A percentile compares a stretch with the other conserved stretches of the same genome.
These are phyloP conservation scores for Botrytis medusae DNA, from an alignment of 2,329 filamentous ascomycete genomes.

Conservation along the genomic window DNA sequence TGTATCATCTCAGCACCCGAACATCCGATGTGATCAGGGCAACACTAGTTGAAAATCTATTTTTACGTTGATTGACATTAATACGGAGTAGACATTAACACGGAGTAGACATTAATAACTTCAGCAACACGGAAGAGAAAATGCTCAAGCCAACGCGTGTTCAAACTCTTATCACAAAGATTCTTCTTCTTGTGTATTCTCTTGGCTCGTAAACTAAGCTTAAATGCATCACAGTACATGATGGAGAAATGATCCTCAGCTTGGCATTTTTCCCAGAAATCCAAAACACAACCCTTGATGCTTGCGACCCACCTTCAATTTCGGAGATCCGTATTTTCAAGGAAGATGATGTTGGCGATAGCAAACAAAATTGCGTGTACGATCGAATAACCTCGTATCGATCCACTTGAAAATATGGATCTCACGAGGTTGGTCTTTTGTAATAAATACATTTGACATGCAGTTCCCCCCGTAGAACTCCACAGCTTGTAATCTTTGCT, in stretches of 20 bases:
- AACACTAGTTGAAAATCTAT: neutral
- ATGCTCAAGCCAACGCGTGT: neutral
- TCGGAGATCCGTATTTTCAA: neutral
- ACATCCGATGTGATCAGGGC: neutral
- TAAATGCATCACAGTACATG: neutral
- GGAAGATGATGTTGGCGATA: neutral
- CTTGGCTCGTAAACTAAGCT: neutral
- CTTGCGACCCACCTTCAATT: neutral
- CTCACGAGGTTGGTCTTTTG: neutral
- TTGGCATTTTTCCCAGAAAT: neutral
- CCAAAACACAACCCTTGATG: neutral
- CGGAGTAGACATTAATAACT: neutral
- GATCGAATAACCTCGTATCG: neutral
- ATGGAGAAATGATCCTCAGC: neutral
- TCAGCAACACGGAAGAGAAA: neutral
- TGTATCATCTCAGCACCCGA: neutral
- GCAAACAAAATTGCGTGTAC: neutral
- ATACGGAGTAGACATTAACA: neutral
- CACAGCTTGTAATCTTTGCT: neutral
- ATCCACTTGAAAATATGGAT: conserved; percentile 1
- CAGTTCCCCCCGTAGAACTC: neutral
- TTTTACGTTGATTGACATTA: neutral
- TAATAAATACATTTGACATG: neutral
- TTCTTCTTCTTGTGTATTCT: neutral
- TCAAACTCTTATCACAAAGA: neutral